These are phyloP conservation scores for Cytospora mali DNA, from an alignment of 2,329 filamentous ascomycete genomes.

Conservation along the genomic window DNA sequence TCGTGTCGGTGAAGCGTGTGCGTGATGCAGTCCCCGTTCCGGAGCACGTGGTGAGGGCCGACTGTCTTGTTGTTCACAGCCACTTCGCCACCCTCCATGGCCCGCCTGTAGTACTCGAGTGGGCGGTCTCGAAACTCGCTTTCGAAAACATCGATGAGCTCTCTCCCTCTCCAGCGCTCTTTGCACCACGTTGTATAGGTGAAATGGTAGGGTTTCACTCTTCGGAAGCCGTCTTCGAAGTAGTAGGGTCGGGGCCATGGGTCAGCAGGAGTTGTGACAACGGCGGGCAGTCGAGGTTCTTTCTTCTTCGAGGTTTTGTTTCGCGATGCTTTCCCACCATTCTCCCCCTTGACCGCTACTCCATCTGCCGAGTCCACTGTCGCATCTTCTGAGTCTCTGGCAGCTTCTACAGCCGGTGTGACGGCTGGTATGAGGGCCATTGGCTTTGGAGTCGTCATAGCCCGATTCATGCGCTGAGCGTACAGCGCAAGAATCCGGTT, in stretches of 20 bases:
- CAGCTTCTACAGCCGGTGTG: neutral
- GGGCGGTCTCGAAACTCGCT: conserved; percentile 91
- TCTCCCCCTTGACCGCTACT: neutral
- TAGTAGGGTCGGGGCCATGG: conserved; percentile 71
- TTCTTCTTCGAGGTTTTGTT: conserved; percentile 7
- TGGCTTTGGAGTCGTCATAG: conserved; percentile 16
- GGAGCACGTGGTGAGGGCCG: conserved; percentile 69
- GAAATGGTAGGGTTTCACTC: conserved; percentile 84
- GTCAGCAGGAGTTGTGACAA: conserved; percentile 40
- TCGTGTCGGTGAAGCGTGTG: conserved; percentile 96
- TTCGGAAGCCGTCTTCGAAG: conserved; percentile 79
- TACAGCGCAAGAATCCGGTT: conserved; percentile 17
- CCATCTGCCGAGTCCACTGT: neutral
- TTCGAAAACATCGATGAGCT: conserved; percentile 83
- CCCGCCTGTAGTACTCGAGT: conserved; percentile 81
- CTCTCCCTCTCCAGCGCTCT: conserved; percentile 83
- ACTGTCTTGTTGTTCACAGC: conserved; percentile 76
- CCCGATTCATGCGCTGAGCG: conserved; percentile 18
- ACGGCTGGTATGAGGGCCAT: conserved; percentile 6
- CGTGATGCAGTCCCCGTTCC: conserved; percentile 88
- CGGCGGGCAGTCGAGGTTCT: conserved; percentile 24
- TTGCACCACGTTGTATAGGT: conserved; percentile 97
- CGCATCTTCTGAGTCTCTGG: neutral
- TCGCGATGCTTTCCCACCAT: neutral
- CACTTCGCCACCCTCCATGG: conserved; percentile 80